A percentile compares a stretch with the other conserved stretches of the same genome.
phyloP scores from a whole-genome alignment of 2,329 filamentous ascomycete species.

The Ophiostoma triangulosporum region DNA sequence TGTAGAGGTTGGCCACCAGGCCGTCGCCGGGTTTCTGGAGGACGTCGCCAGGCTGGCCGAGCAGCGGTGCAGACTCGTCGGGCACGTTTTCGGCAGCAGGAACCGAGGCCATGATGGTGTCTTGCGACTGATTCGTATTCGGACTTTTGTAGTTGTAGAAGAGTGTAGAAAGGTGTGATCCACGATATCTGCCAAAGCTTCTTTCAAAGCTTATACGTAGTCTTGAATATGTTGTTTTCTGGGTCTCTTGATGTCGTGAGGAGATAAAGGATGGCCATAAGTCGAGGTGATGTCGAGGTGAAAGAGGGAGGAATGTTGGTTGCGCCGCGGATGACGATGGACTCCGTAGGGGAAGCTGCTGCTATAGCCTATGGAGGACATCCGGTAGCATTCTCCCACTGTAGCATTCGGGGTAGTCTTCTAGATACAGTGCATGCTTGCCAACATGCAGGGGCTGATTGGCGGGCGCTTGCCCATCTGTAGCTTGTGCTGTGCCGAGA shows the following conservation, averaged over 20 bases:
- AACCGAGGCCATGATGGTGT: too few relatives aligned
- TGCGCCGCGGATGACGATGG: slow-evolving; percentile 10
- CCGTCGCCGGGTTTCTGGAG: slow-evolving; percentile 51
- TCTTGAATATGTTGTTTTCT: too few relatives aligned
- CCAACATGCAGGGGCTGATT: slow-evolving; percentile 11
- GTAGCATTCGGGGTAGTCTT: not conserved
- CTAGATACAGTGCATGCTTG: slow-evolving; percentile 7
- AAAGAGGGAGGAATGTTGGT: not conserved
- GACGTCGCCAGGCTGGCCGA: slow-evolving; percentile 59
- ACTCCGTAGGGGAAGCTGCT: not conserved
- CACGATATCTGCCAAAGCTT: too few relatives aligned
- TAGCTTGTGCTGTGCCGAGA: too few relatives aligned
- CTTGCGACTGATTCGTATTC: too few relatives aligned
- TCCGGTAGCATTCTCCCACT: not conserved
- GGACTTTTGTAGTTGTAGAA: too few relatives aligned
- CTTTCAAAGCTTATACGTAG: too few relatives aligned
- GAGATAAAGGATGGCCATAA: not conserved
- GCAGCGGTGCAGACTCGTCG: slow-evolving; percentile 54
- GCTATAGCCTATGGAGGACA: not conserved
- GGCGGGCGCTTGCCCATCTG: slow-evolving; percentile 1
- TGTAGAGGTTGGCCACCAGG: slow-evolving; percentile 57
- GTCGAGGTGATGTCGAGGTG: not conserved
- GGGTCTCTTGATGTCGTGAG: too few relatives aligned
- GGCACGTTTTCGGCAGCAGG: too few relatives aligned
- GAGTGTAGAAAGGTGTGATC: too few relatives aligned